Evolutionary conservation across 805 yeast species (phyloP).

Genomic region (Saccharomycopsis sp.): DNA sequence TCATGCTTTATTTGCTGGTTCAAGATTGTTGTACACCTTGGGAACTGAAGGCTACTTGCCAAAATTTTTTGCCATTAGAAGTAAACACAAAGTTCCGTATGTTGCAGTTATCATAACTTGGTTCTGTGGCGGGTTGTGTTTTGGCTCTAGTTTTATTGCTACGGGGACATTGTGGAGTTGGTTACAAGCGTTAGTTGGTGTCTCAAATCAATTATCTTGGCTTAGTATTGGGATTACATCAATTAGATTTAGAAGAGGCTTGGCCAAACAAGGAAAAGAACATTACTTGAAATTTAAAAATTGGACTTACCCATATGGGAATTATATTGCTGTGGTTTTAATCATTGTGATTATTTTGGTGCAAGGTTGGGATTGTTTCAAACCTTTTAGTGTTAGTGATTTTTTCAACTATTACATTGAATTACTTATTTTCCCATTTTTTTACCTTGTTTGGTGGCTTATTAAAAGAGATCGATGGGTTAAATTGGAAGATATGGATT

Average conservation of each 20-base stretch:
- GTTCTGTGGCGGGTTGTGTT: constrained; percentile 50
- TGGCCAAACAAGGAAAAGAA: constrained; percentile 33
- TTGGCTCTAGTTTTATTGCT: constrained; percentile 50
- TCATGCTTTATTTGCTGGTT: constrained; percentile 46
- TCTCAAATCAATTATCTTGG: constrained; percentile 48
- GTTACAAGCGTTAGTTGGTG: constrained; percentile 47
- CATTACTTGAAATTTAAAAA: constrained; percentile 36
- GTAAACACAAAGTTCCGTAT: constrained; percentile 41
- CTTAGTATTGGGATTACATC: constrained; percentile 42
- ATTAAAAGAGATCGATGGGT: constrained; percentile 37
- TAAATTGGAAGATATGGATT: constrained; percentile 43
- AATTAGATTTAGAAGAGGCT: constrained; percentile 42
- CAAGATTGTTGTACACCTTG: constrained; percentile 42
- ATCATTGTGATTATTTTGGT: constrained; percentile 40
- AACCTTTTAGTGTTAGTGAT: constrained; percentile 36
- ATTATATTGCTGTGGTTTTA: constrained; percentile 38
- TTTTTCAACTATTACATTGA: constrained; percentile 43
- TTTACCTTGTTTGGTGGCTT: constrained; percentile 37
- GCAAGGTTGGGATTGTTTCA: constrained; percentile 47
- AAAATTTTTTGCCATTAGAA: constrained; percentile 35
- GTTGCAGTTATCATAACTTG: constrained; percentile 45
- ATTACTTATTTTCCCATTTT: constrained; percentile 39
- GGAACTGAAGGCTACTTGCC: constrained; percentile 45
- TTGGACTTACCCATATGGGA: constrained; percentile 49
- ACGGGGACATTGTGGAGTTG: constrained; percentile 48